These are phyloP conservation scores for Orbilia brochopaga DNA, from an alignment of 2,329 filamentous ascomycete genomes.

Conservation along the genomic window DNA sequence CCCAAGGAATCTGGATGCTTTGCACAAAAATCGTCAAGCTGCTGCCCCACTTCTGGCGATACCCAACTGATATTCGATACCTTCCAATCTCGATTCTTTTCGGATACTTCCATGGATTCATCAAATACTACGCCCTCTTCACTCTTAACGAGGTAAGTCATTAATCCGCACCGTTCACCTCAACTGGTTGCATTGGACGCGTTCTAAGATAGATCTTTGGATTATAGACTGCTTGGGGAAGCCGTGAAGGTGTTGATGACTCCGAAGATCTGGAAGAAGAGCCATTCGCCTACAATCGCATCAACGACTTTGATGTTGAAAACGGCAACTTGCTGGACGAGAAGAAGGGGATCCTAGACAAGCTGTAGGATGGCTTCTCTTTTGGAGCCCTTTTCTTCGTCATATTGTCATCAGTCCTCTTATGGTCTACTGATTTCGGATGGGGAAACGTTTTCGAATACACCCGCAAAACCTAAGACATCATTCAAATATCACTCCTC, in stretches of 20 bases:
- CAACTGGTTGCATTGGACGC: not conserved
- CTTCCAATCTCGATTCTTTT: conserved; percentile 86
- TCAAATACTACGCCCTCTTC: conserved; percentile 86
- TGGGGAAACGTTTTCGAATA: too few species aligned
- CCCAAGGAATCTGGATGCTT: conserved; percentile 76
- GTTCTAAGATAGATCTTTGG: conserved; percentile 40
- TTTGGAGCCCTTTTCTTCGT: conserved; percentile 1
- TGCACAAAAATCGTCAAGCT: conserved; percentile 93
- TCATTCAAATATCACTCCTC: too few species aligned
- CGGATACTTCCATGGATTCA: conserved; percentile 88
- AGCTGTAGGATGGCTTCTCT: conserved; percentile 15
- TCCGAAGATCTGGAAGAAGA: conserved; percentile 67
- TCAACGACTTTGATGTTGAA: conserved; percentile 43
- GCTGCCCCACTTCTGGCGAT: conserved; percentile 80
- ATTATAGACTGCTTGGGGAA: conserved; percentile 88
- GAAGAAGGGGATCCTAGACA: conserved; percentile 21
- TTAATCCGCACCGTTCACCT: conserved; percentile 24
- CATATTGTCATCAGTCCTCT: not conserved
- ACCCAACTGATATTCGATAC: conserved; percentile 79
- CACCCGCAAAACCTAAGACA: too few species aligned
- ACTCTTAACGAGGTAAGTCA: conserved; percentile 80
- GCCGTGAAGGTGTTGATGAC: conserved; percentile 85
- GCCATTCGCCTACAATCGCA: conserved; percentile 43
- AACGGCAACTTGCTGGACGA: conserved; percentile 36
- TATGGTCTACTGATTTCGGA: not conserved